A percentile compares a stretch with the other conserved stretches of the same genome.
phyloP scores from a whole-genome alignment of 2,329 filamentous ascomycete species.

The Cucurbitaria berberidis region DNA sequence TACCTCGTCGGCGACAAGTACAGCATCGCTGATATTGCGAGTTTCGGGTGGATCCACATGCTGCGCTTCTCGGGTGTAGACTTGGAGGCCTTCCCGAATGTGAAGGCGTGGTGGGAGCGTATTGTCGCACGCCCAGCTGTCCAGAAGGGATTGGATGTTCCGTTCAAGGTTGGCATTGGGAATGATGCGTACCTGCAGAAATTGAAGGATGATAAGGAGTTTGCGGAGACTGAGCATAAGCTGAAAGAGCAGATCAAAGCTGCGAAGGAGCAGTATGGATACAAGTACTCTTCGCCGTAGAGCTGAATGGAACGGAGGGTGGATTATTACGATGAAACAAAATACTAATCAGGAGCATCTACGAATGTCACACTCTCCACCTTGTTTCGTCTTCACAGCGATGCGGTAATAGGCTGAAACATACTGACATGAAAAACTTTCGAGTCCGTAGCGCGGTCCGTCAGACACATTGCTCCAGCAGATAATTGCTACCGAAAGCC shows the following conservation, averaged over 20 bases:
- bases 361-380: background rate
- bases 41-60: constrained; percentile 54
- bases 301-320: background rate
- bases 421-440: background rate
- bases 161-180: constrained; percentile 45
- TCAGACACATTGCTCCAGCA: background rate
- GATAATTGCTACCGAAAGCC: too few relatives aligned
- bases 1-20: constrained; percentile 56
- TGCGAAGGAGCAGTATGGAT: constrained; percentile 55
- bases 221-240: constrained; percentile 54
- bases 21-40: constrained; percentile 55
- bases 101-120: constrained; percentile 54
- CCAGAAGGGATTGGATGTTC: constrained; percentile 47
- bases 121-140: constrained; percentile 52
- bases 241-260: constrained; percentile 46
- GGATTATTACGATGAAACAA: background rate
- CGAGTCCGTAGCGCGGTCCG: background rate
- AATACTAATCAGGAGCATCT: background rate
- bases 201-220: constrained; percentile 56
- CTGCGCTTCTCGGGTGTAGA: constrained; percentile 51
- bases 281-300: constrained; percentile 52
- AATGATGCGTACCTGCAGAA: constrained; percentile 53
- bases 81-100: constrained; percentile 50
- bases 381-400: background rate
- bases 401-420: background rate